Evolutionary conservation across 2,329 filamentous ascomycete genomes (phyloP), one percentile per base, ranked within the genome.

Genomic region (Lithohypha guttulata): DNA sequence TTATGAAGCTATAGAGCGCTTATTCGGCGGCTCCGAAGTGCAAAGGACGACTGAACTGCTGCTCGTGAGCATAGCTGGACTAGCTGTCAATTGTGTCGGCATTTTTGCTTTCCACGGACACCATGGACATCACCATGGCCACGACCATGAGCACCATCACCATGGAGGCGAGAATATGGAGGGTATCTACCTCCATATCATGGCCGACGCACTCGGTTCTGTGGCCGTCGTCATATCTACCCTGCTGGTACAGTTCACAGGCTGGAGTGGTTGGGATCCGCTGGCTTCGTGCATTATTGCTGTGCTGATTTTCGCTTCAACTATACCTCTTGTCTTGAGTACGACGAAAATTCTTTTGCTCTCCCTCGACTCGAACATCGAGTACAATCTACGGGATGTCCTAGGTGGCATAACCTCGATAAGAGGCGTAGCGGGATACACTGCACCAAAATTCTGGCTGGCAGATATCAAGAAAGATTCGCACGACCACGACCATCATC

Each of bases 111-210:
- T 94, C 52, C 77, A 73, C 33, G 75, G 84, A 48, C 75, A 76
- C 26, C 76, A 81, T 51, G 65, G 60, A 6, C 71, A 71, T 51
- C 69, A 73, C 43, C 62, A 66, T 41, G 61, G 32, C n/a, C 50
- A 55, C 35, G 57, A 54, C 6, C 66, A 57, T 20, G 30, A 31
- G 36, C 81, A 87, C 53, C 60, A 65, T 42, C 63, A 65, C n/a
- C 81, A 87, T 53, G 81, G 85, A 45, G 94, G 94, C 58, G 91
- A 98, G 53, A 98, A 98, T 56, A 95, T 98, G 87, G 76, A 91
- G 52, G 91, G 91, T 9, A 96, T 98, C 49, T 98, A 93, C 60
- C 68, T 98, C 14, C 91, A 98, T 55, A 84, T 98, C 35, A 70
- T 96, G 19, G 91, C 91, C 4, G 91, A 98, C 57, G 93, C 91